A percentile compares a stretch with the other conserved stretches of the same genome.
Conservation (phyloP, 31 red algal genomes). For the Odonthalia washingtoniensis region DNA sequence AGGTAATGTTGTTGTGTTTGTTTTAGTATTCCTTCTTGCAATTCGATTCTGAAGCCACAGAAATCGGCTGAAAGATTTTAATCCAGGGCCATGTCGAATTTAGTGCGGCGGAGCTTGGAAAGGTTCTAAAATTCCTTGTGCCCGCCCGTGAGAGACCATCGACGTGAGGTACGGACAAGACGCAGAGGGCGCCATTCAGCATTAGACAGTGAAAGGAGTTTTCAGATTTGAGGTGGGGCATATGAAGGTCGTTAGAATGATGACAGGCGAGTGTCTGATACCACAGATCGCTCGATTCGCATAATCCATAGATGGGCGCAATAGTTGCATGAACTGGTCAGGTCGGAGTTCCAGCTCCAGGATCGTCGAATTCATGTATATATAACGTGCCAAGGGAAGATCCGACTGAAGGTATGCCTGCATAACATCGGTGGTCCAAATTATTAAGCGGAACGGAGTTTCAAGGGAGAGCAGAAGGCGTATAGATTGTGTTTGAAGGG, state of each 20-base stretch:
- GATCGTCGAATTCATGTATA: conserved; percentile 36
- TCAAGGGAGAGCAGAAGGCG: conserved; percentile 28
- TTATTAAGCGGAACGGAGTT: neutral
- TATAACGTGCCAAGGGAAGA: conserved; percentile 19
- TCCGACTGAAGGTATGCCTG: conserved; percentile 54
- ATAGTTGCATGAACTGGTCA: conserved; percentile 34
- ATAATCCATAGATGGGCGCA: conserved; percentile 40
- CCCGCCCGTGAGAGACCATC: conserved; percentile 36
- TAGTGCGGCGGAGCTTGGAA: neutral
- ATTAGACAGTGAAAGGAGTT: conserved; percentile 23
- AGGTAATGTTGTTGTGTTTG: too few species aligned
- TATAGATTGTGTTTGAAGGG: conserved; percentile 38
- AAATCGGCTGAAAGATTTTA: too few species aligned
- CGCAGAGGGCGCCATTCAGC: neutral
- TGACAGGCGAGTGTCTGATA: conserved; percentile 28
- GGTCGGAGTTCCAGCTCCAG: conserved; percentile 44
- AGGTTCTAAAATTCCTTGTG: neutral
- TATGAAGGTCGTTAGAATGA: conserved; percentile 20
- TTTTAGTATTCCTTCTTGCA: too few species aligned
- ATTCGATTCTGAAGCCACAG: too few species aligned
- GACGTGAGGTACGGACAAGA: conserved; percentile 33
- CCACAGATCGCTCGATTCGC: conserved; percentile 46
- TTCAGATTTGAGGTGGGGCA: conserved; percentile 26
- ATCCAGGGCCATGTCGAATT: conserved; percentile 34
- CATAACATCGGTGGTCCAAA: conserved; percentile 49